Conservation (phyloP, 495 filamentous ascomycete species). For the Penicillium pancosmium region DNA sequence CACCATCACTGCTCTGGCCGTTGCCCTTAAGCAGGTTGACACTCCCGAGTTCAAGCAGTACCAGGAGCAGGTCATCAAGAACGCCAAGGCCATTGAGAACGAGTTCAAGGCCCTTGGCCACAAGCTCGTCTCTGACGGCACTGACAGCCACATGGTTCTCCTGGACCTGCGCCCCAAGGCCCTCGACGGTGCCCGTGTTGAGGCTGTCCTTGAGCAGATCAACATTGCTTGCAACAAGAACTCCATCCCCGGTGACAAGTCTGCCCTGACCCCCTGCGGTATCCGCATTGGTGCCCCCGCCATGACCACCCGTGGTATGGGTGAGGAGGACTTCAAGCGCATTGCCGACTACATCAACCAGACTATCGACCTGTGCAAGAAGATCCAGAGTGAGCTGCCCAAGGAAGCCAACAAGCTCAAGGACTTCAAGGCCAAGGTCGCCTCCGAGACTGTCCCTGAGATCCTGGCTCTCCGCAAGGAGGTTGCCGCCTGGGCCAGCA, state of each 20-base stretch:
- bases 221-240: constrained; percentile 99
- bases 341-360: constrained; percentile 89
- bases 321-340: constrained; percentile 88
- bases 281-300: constrained; percentile 95
- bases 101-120: constrained; percentile 75
- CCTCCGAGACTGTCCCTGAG: constrained; percentile 72
- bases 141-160: constrained; percentile 98
- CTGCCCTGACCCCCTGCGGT: constrained; percentile 90
- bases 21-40: constrained; percentile 93
- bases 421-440: constrained; percentile 96
- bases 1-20: constrained; percentile 97
- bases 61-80: constrained; percentile 88
- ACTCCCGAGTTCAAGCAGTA: constrained; percentile 95
- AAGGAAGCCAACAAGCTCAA: constrained; percentile 99
- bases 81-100: constrained; percentile 82
- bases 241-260: constrained; percentile 96
- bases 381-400: constrained; percentile 79
- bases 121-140: constrained; percentile 94
- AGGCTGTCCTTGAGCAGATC: constrained; percentile 95
- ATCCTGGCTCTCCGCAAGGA: constrained; percentile 85
- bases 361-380: constrained; percentile 78
- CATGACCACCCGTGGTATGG: constrained; percentile 94
- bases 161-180: constrained; percentile 78
- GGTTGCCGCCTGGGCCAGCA: constrained; percentile 82
- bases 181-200: constrained; percentile 93